These are phyloP conservation scores for Pezicula radicicola DNA, from an alignment of 2,329 filamentous ascomycete genomes.

Conservation along the genomic window DNA sequence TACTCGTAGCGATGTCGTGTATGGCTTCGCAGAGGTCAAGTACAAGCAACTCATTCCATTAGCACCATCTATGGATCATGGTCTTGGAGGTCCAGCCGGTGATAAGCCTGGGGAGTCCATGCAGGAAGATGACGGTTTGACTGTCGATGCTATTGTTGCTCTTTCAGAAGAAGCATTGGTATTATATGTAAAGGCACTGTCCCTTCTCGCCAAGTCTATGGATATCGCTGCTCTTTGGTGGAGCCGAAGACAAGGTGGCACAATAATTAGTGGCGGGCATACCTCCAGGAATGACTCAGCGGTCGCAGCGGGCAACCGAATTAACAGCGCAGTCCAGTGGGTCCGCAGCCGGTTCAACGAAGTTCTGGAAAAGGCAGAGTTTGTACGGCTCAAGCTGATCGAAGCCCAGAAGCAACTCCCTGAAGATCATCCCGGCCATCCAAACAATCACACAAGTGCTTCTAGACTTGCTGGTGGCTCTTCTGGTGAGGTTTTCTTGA, in stretches of 20 bases:
- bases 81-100: conserved; percentile 58
- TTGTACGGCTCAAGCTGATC: conserved; percentile 83
- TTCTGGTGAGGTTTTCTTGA: conserved; percentile 78
- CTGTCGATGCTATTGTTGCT: conserved; percentile 78
- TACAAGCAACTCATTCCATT: conserved; percentile 94
- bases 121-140: conserved; percentile 74
- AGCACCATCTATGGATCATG: conserved; percentile 73
- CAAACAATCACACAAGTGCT: conserved; percentile 68
- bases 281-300: conserved; percentile 38
- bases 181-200: conserved; percentile 91
- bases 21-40: conserved; percentile 97
- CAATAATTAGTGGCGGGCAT: conserved; percentile 43
- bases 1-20: conserved; percentile 91
- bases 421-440: conserved; percentile 80
- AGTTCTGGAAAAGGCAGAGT: conserved; percentile 91
- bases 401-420: conserved; percentile 85
- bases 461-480: conserved; percentile 47
- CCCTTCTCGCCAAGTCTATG: conserved; percentile 89
- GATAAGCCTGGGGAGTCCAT: conserved; percentile 51
- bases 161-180: conserved; percentile 94
- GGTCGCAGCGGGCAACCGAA: conserved; percentile 51
- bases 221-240: conserved; percentile 94
- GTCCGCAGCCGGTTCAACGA: conserved; percentile 93
- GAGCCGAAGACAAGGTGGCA: conserved; percentile 71
- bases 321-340: conserved; percentile 96